These are phyloP conservation scores for Pulveroboletus sp. DNA, from an alignment of 1,284 basidiomycete species.

Conservation along the genomic window DNA sequence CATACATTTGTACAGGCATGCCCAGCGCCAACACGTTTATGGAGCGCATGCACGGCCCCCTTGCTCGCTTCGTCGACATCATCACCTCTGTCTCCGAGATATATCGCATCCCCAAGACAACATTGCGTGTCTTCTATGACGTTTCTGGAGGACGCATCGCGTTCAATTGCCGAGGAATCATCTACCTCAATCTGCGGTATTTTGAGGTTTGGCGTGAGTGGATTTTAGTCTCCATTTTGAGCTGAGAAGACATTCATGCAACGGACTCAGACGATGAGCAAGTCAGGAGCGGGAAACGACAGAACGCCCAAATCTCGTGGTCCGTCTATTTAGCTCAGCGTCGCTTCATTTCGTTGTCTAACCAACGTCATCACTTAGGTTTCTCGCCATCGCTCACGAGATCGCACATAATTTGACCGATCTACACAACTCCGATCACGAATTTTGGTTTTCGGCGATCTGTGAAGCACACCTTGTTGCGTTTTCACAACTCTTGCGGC, in stretches of 20 bases:
- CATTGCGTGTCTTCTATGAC: conserved; percentile 1
- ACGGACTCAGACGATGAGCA: background rate
- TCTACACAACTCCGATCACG: conserved; percentile 61
- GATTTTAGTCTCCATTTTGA: background rate
- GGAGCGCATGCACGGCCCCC: background rate
- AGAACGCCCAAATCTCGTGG: background rate
- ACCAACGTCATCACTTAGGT: background rate
- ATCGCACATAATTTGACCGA: conserved; percentile 74
- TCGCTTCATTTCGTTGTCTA: background rate
- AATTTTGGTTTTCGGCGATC: conserved; percentile 91
- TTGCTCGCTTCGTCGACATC: background rate
- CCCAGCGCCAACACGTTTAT: background rate
- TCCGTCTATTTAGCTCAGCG: background rate
- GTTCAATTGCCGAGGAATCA: background rate
- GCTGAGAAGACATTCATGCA: background rate
- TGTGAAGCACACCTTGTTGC: conserved; percentile 61
- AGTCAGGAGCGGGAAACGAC: background rate
- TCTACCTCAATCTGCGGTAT: conserved; percentile 4
- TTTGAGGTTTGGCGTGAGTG: conserved; percentile 8
- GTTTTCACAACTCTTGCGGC: background rate
- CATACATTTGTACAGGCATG: background rate
- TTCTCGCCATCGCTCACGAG: conserved; percentile 80
- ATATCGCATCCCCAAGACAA: background rate
- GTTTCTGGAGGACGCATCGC: background rate
- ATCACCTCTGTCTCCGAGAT: background rate